A percentile compares a stretch with the other conserved stretches of the same genome.
Evolutionary conservation across 2,329 filamentous ascomycete genomes (phyloP).

Genomic region (Fusarium metavorans): DNA sequence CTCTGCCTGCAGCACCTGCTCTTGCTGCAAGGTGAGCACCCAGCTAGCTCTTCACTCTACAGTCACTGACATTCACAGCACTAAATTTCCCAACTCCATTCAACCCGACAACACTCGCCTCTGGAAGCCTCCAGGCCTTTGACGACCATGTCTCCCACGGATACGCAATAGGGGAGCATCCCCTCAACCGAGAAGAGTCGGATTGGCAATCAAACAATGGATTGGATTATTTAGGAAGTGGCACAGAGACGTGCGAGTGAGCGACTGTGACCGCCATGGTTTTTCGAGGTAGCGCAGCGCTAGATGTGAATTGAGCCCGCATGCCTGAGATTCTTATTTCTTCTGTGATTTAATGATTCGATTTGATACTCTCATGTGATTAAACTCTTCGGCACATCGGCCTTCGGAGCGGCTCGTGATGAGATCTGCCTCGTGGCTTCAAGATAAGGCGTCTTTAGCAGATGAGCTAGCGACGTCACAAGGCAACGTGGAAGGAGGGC

Average conservation of each 20-base stretch:
- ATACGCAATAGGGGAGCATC: conserved; percentile 17
- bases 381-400: neutral
- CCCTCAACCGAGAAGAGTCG: conserved; percentile 16
- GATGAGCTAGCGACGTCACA: neutral
- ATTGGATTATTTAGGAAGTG: conserved; percentile 19
- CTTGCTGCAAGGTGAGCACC: conserved; percentile 43
- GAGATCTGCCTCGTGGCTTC: neutral
- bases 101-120: conserved; percentile 25
- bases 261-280: conserved; percentile 33
- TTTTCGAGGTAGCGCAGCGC: conserved; percentile 39
- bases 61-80: conserved; percentile 36
- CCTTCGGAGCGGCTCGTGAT: neutral
- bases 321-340: conserved; percentile 32
- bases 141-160: conserved; percentile 20
- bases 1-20: conserved; percentile 40
- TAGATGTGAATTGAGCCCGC: conserved; percentile 41
- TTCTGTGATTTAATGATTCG: conserved; percentile 1
- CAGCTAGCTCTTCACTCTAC: neutral
- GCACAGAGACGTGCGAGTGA: conserved; percentile 40
- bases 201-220: conserved; percentile 11
- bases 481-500: neutral
- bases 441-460: neutral
- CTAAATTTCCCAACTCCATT: conserved; percentile 39
- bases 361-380: neutral
- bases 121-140: conserved; percentile 12